These are phyloP conservation scores for Zygoascus ofunaensis DNA, from an alignment of 805 yeast genomes.

Conservation along the genomic window DNA sequence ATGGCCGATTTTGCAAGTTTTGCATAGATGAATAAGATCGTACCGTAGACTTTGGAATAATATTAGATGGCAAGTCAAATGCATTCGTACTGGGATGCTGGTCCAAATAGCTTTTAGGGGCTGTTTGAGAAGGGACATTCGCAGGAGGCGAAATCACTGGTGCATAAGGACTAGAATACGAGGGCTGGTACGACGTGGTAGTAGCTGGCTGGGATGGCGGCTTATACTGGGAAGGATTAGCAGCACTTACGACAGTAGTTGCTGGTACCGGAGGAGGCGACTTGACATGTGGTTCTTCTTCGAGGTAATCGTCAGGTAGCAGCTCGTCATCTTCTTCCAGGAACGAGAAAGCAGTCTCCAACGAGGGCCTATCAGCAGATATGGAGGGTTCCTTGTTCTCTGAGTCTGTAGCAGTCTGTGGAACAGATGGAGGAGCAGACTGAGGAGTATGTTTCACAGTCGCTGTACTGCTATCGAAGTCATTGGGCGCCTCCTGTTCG, in stretches of 20 bases:
- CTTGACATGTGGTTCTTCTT: constrained; percentile 2
- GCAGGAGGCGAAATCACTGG: constrained; percentile 7
- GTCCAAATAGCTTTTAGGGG: constrained; percentile 14
- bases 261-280: constrained; percentile 1
- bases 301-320: constrained; percentile 24
- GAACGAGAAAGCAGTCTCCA: constrained; percentile 20
- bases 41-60: constrained; percentile 22
- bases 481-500: not conserved
- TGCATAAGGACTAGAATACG: constrained; percentile 3
- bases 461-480: not conserved
- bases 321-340: constrained; percentile 28
- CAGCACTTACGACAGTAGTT: constrained; percentile 2
- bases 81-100: constrained; percentile 22
- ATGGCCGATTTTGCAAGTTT: constrained; percentile 1
- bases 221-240: not conserved
- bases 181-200: too few species aligned
- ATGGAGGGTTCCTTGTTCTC: not conserved
- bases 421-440: not conserved
- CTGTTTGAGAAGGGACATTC: constrained; percentile 5
- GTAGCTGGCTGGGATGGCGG: too few species aligned
- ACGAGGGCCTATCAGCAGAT: not conserved
- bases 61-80: constrained; percentile 28
- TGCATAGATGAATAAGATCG: constrained; percentile 18
- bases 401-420: not conserved
- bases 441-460: not conserved